A percentile compares a stretch with the other conserved stretches of the same genome.
phyloP scores from a whole-genome alignment of 2,329 filamentous ascomycete genomes.

The Sclerotinia spermophila region DNA sequence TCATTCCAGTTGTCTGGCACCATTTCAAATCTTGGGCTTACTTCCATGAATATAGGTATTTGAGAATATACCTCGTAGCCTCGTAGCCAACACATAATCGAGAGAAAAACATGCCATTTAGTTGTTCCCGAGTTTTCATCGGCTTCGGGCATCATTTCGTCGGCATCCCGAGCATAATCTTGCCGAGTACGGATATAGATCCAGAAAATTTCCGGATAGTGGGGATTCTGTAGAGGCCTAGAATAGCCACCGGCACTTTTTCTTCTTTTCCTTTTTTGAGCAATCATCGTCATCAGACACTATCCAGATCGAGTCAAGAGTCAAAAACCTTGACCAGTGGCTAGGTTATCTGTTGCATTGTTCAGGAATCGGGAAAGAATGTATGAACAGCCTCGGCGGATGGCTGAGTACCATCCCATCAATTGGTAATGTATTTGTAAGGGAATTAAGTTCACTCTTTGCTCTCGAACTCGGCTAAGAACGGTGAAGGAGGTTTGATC shows the following conservation, averaged over 20 bases:
- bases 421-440: background rate
- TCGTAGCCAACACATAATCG: background rate
- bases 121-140: background rate
- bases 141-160: conserved; percentile 7
- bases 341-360: background rate
- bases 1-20: conserved; percentile 6
- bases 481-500: conserved; percentile 13
- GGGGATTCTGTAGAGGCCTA: background rate
- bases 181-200: background rate
- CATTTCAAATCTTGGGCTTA: background rate
- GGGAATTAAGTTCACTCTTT: background rate
- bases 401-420: background rate
- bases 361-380: background rate
- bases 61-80: background rate
- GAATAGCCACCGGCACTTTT: background rate
- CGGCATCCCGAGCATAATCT: conserved; percentile 13
- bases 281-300: conserved; percentile 7
- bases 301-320: background rate
- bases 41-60: background rate
- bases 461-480: background rate
- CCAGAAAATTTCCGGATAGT: background rate
- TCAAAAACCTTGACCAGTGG: background rate
- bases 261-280: background rate
- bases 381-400: background rate
- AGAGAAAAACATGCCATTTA: conserved; percentile 1